Evolutionary conservation across 768 basidiomycete genomes (phyloP), one percentile per base, ranked within the genome.

Genomic region (Pisolithus tinctorius): DNA sequence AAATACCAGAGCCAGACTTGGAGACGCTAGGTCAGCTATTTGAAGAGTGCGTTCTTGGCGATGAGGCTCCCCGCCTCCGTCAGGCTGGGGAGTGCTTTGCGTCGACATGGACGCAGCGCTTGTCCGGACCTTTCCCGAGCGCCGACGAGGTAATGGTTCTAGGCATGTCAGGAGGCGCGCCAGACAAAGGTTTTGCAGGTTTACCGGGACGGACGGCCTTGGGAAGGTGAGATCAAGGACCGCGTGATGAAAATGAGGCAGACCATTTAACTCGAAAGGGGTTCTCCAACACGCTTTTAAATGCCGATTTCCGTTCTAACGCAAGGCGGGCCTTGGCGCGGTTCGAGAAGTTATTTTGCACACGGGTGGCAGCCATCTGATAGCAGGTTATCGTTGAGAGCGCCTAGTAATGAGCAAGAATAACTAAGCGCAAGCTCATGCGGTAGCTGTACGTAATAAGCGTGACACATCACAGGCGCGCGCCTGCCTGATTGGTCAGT

Each of bases 181-280:
- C 10, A 90, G 65, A 46, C 82, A 64, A 6, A 69, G 55, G 53
- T 83, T 84, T 63, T 91, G 88, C 6, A 85, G 45, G 60, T 83
- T 83, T 4, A 71, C 16, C 14, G 86, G 75, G 8, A 88, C 71
- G 10, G 70, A 71, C 1, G 86, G 86, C 86, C 86, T 88, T 55
- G 29, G 31, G 17, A 25, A 38, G 49, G 47, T 60, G 46, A 48
- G 37, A 38, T 9, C 34, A 9, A 23, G 44, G 13, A 34, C 11
- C 8, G 30, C 23, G 36, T 23, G 53, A 45, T 14, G 31, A 27
- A 55, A 58, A 55, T 47, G 42, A 51, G 29, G 37, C 9, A 53
- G 60, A 89, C 89, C 89, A 92, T 62, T 68, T 63, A 14, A 90
- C 71, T 10, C 76, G 75, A 58, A 86, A 84, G 2, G 89, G 89